Percentiles rank a stretch among this genome's conserved stretches.
Conservation (phyloP, 768 basidiomycete genomes). For the Nidularia sp. region DNA sequence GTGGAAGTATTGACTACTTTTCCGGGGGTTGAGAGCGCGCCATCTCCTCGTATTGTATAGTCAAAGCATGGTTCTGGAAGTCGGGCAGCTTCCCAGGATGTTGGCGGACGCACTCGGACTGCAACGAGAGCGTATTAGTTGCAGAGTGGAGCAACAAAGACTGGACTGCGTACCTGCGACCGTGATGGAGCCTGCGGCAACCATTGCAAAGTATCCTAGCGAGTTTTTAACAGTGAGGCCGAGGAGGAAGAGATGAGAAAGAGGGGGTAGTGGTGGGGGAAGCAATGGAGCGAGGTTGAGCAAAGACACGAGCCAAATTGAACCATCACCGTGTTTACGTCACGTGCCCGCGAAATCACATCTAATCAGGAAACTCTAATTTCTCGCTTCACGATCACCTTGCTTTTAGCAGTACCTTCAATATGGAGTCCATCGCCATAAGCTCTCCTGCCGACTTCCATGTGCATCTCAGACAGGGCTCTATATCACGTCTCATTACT, state of each 20-base stretch:
- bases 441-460: constrained; percentile 87
- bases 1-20: constrained; percentile 51
- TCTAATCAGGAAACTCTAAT: constrained; percentile 21
- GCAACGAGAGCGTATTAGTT: constrained; percentile 7
- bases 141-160: constrained; percentile 11
- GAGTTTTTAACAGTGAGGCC: background rate
- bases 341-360: constrained; percentile 29
- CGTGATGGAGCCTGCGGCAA: constrained; percentile 82
- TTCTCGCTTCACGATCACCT: background rate
- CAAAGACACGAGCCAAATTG: constrained; percentile 13
- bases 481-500: constrained; percentile 76
- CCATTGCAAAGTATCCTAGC: constrained; percentile 40
- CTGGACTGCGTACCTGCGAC: constrained; percentile 60
- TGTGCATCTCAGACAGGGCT: constrained; percentile 91
- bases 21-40: constrained; percentile 69
- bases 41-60: constrained; percentile 74
- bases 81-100: constrained; percentile 78
- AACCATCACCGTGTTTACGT: constrained; percentile 32
- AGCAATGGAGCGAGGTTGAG: constrained; percentile 7
- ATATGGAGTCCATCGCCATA: constrained; percentile 29
- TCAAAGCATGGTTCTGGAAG: constrained; percentile 76
- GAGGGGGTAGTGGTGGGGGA: constrained; percentile 7
- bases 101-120: constrained; percentile 93
- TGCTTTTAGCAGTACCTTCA: background rate
- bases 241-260: constrained; percentile 6